Evolutionary conservation across 805 yeast genomes (phyloP), one percentile per base, ranked within the genome.

Genomic region (Lachancea mirantina): DNA sequence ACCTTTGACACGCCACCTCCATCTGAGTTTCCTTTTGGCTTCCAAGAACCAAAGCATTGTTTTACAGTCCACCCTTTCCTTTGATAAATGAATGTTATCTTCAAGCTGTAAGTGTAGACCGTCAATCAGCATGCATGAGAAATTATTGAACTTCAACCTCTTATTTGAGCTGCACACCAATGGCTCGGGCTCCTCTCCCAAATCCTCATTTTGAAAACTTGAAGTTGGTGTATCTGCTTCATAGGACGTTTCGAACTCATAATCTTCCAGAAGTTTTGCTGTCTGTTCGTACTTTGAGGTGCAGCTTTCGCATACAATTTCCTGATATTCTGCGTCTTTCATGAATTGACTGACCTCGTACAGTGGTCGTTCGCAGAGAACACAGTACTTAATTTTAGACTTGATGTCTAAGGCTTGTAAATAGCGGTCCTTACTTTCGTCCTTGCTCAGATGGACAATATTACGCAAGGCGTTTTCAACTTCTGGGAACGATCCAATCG

Each of bases 351-450:
- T 60, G 52, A 76, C 43, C 37, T 79, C 85, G 50, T 78, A 80
- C 18, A 80, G 51, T 10, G 85, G 83, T 34, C 68, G 70, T 23
- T 78, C 84, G 52, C 89, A 80, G 8, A 80, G 59, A n/a, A 77
- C 73, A 49, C 89, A 80, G 28, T 52, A 54, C 30, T 57, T 60
- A 29, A 65, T 33, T 2, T 49, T 42, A 0, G 51, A 32, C 14
- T 36, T 36, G 14, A 41, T 31, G 10, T 41, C 34, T 4, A 49
- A 26, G 5, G 41, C 40, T 1, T 40, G 37, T 10, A 53, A 30
- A 32, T 53, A 53, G 29, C 40, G 36, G 27, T 53, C 59, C 14
- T 40, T 23, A 15, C 19, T 39, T 5, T 35, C 40, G n/a, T 36
- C 24, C 9, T 19, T 29, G 2, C 24, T 28, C 1, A 43, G 39